These are phyloP conservation scores for Aspergillus nomiae DNA, from an alignment of 2,329 filamentous ascomycete genomes.

Conservation along the genomic window DNA sequence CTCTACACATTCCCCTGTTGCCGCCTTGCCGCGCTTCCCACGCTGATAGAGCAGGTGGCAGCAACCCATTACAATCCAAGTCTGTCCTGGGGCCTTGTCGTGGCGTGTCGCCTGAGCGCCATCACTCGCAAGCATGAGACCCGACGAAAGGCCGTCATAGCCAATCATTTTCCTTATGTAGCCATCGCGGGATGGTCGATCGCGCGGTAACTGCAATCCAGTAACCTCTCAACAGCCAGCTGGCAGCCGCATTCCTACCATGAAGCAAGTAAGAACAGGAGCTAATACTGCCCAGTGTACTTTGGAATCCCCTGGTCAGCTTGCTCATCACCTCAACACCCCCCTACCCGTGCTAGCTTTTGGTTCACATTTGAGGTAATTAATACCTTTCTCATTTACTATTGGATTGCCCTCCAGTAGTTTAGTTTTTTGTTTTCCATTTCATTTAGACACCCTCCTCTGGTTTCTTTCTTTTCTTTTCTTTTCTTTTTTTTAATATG, in stretches of 20 bases:
- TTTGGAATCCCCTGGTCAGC: constrained; percentile 7
- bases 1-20: constrained; percentile 6
- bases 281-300: not conserved
- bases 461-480: too few relatives aligned
- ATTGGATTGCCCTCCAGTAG: too few relatives aligned
- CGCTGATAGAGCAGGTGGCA: constrained; percentile 18
- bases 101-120: constrained; percentile 35
- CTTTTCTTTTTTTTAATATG: too few relatives aligned
- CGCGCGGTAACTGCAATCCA: constrained; percentile 38
- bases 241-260: constrained; percentile 24
- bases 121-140: constrained; percentile 24
- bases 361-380: not conserved
- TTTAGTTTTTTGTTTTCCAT: too few relatives aligned
- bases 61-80: constrained; percentile 9
- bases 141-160: constrained; percentile 24
- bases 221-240: constrained; percentile 24
- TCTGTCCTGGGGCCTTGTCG: constrained; percentile 18
- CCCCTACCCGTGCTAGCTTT: not conserved
- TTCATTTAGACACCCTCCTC: too few relatives aligned
- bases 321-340: not conserved
- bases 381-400: not conserved
- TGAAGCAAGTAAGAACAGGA: not conserved
- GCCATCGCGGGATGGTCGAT: constrained; percentile 34
- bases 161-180: constrained; percentile 28
- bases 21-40: constrained; percentile 28